These are phyloP conservation scores for Geotrichum fermentans DNA, from an alignment of 1,139 yeast genomes.

Conservation along the genomic window DNA sequence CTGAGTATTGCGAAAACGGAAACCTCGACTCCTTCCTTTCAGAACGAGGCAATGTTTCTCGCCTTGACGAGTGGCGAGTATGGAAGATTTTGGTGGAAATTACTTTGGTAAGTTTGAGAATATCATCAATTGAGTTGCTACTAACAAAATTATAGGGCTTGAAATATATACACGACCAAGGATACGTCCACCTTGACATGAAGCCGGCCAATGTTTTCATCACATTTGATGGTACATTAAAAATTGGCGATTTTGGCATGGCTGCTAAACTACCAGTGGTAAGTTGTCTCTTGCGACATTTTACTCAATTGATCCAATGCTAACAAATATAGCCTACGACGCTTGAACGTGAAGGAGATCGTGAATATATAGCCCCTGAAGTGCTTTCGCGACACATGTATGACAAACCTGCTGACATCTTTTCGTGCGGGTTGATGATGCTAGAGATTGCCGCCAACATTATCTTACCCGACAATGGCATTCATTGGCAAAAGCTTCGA, in stretches of 20 bases:
- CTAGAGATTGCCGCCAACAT: conserved; percentile 96
- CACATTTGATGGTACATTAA: conserved; percentile 87
- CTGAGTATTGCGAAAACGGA: conserved; percentile 94
- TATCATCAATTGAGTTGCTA: background rate
- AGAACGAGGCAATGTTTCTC: conserved; percentile 71
- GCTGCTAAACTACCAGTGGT: conserved; percentile 54
- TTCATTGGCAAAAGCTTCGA: conserved; percentile 93
- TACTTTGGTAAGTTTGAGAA: conserved; percentile 36
- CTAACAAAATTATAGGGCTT: conserved; percentile 49
- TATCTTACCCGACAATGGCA: conserved; percentile 90
- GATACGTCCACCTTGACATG: conserved; percentile 77
- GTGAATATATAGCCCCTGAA: conserved; percentile 97
- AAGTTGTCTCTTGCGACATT: too few relatives aligned
- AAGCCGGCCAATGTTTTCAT: conserved; percentile 94
- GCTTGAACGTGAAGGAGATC: conserved; percentile 90
- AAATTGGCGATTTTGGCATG: conserved; percentile 81
- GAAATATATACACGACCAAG: conserved; percentile 69
- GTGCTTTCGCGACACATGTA: conserved; percentile 76
- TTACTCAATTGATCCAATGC: conserved; percentile 48
- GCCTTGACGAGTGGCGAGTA: conserved; percentile 88
- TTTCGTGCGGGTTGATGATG: conserved; percentile 85
- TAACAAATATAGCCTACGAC: too few relatives aligned
- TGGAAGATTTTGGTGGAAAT: conserved; percentile 93
- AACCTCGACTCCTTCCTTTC: conserved; percentile 73
- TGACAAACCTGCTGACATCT: conserved; percentile 90